Percentiles rank a stretch among this genome's conserved stretches.
phyloP scores from a whole-genome alignment of 192 early-diverging fungal genomes.

The Entomortierella beljakovae region DNA sequence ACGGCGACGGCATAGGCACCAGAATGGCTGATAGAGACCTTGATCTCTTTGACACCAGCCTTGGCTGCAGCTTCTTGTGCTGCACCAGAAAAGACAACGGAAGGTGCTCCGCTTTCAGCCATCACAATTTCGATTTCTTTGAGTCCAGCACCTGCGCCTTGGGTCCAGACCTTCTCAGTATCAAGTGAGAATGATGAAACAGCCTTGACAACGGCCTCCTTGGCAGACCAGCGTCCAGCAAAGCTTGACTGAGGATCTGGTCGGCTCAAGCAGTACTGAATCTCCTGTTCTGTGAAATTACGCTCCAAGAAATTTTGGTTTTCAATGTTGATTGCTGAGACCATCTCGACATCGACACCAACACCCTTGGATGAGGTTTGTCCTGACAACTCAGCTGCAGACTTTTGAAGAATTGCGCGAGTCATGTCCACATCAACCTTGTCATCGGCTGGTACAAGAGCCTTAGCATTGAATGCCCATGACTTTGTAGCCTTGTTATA shows the following conservation, averaged over 20 bases:
- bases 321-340: slow-evolving; percentile 82
- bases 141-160: slow-evolving; percentile 88
- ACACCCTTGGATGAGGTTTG: slow-evolving; percentile 62
- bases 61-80: slow-evolving; percentile 77
- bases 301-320: slow-evolving; percentile 90
- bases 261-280: slow-evolving; percentile 77
- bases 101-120: slow-evolving; percentile 79
- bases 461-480: slow-evolving; percentile 73
- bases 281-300: slow-evolving; percentile 90
- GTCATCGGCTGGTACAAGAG: slow-evolving; percentile 44
- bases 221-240: slow-evolving; percentile 95
- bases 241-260: slow-evolving; percentile 86
- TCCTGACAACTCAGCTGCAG: slow-evolving; percentile 58
- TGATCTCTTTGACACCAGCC: slow-evolving; percentile 80
- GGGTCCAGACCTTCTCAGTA: slow-evolving; percentile 72
- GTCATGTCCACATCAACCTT: slow-evolving; percentile 67
- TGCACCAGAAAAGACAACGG: slow-evolving; percentile 84
- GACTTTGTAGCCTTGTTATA: slow-evolving; percentile 78
- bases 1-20: slow-evolving; percentile 92
- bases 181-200: slow-evolving; percentile 71
- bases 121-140: slow-evolving; percentile 89
- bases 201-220: slow-evolving; percentile 97
- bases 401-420: slow-evolving; percentile 61
- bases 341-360: slow-evolving; percentile 92
- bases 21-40: slow-evolving; percentile 93